Conservation (phyloP, 305 asterid species). For the Ajuga reptans region DNA sequence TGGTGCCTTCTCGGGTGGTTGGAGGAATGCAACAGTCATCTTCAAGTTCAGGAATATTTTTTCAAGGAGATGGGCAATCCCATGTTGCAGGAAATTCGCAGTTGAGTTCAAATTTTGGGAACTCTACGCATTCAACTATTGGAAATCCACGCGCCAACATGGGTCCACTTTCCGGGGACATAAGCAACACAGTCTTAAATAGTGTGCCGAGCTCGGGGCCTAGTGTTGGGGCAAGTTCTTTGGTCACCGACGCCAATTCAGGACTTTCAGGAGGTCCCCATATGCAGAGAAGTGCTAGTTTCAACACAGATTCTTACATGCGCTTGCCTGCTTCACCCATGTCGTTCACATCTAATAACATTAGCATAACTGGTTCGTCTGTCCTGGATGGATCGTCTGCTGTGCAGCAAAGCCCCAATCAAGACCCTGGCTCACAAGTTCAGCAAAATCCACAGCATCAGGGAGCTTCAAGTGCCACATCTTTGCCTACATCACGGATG, state of each 20-base stretch:
- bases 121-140: constrained; percentile 48
- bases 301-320: constrained; percentile 73
- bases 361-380: constrained; percentile 77
- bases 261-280: constrained; percentile 83
- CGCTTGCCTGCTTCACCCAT: constrained; percentile 88
- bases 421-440: constrained; percentile 51
- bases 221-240: constrained; percentile 86
- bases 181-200: constrained; percentile 51
- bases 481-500: constrained; percentile 56
- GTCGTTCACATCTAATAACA: constrained; percentile 80
- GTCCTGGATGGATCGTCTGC: constrained; percentile 66
- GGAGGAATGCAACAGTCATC: constrained; percentile 77
- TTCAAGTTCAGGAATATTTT: constrained; percentile 74
- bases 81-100: constrained; percentile 56
- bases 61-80: constrained; percentile 67
- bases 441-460: constrained; percentile 59
- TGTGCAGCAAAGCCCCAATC: constrained; percentile 60
- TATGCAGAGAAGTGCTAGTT: constrained; percentile 84
- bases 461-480: constrained; percentile 70
- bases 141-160: constrained; percentile 42
- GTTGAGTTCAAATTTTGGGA: constrained; percentile 60
- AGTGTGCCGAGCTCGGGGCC: constrained; percentile 71
- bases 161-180: constrained; percentile 54
- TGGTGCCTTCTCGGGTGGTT: constrained; percentile 68
- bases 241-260: constrained; percentile 92